Evolutionary conservation across 495 filamentous ascomycete species (phyloP), one percentile per base, ranked within the genome.

Genomic region (Daldinia decipiens): DNA sequence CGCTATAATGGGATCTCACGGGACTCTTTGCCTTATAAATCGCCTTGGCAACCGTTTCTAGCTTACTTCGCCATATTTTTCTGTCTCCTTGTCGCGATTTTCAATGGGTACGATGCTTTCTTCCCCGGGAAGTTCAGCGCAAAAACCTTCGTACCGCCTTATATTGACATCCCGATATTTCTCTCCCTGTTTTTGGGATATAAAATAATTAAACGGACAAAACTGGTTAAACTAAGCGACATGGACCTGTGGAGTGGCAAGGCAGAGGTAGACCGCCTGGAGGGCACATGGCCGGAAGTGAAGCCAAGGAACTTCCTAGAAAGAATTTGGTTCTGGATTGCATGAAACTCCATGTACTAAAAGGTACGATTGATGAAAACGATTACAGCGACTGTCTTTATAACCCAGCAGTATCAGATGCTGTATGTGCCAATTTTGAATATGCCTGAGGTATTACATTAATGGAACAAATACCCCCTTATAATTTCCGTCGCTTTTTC

Each of bases 191-290:
- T 87, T 69, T 50, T 85, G 1, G 82, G 83, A 31, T 88, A 85
- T 71, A 89, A 89, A 72, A 38, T 87, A 8, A 62, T 83, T 24
- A 86, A 84, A 75, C 71, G 71, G 32, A 83, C 81, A 0, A 82
- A 76, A 65, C 68, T 84, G 32, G 83, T 89, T 51, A 75, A 79
- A 5, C 74, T 85, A 5, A 79, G 71, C 9, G 82, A 89, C 29
- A 85, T 87, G 59, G 90, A 91, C 71, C 83, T 91, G 31, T 85
- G 79, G 70, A 89, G 82, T 26, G 88, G 89, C 9, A 91, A 90
- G 78, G 85, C 82, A 4, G 88, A 86, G 54, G 70, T 91, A 29
- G 89, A 91, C 79, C 80, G 79, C 1, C 78, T 85, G 59, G 82
- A 85, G 68, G 76, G 72, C 11, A 76, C 77, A n/a, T 86, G 83